Base-by-base conservation (phyloP, 805 yeast species). In the Candida qinlingensis region DNA sequence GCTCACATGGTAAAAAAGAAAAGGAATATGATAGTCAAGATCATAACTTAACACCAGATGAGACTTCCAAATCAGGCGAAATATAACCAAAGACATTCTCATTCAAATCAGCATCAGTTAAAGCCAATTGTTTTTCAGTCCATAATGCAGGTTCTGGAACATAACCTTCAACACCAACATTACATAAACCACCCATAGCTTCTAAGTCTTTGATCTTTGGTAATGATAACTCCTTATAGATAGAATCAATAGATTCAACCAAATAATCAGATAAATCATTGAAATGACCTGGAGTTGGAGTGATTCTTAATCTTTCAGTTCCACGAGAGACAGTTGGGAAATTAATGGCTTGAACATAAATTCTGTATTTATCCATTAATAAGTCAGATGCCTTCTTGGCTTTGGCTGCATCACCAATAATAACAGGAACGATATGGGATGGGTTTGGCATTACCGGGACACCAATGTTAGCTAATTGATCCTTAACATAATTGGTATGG, bases 231-330 rank as follows among this genome's bases (percentile, higher is more conserved):
- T 84, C 85, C 39, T 72, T 74, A 73, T 92, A 94, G 27, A 91
- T 88, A 42, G 79, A 77, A 58, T 89, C 96, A 43, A 94, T 74
- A 10, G 97, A 89, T 9, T 71, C 79, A 47, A 94, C 75, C 58
- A 94, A 77, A 55, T 81, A 76, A 64, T 90, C 88, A 46, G 92
- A 77, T 44, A 88, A 74, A 49, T 83, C 87, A 50, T 81, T 75
- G 19, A 81, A 79, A 67, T 94, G 99, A 47, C 97, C 97, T 36
- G 99, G 99, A 39, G 99, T 91, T 48, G 99, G 98, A n/a, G 99
- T 94, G 64, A 94, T 82, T 71, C 99, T 83, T 61, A 94, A 80
- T 66, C 99, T 83, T 73, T 94, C 99, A 56, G 90, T 85, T 52
- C 99, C 99, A 57, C 86, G 82, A 19, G 97, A 85, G 52, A 94